These are phyloP conservation scores for Kluyveromyces sp. DNA, from an alignment of 1,139 yeast species.

Conservation along the genomic window DNA sequence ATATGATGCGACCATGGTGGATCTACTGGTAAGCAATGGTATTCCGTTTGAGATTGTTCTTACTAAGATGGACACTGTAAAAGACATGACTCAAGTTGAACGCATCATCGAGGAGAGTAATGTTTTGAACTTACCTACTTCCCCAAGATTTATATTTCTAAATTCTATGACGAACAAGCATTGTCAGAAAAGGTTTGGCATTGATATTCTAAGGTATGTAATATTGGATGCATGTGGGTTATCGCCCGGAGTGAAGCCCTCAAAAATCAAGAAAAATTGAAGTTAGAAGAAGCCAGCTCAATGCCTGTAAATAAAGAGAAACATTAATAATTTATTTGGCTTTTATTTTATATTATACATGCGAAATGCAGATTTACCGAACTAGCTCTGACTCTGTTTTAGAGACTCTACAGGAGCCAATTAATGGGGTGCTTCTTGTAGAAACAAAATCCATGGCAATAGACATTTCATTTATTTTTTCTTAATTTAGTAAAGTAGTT, in stretches of 20 bases:
- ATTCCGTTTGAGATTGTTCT: slow-evolving; percentile 65
- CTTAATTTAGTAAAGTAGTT: no score
- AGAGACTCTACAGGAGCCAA: neutral
- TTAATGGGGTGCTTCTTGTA: no score
- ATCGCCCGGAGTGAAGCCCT: slow-evolving; percentile 18
- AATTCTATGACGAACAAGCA: slow-evolving; percentile 30
- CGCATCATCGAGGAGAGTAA: slow-evolving; percentile 25
- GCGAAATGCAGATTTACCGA: neutral
- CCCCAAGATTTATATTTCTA: slow-evolving; percentile 35
- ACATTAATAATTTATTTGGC: neutral
- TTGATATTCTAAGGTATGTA: slow-evolving; percentile 32
- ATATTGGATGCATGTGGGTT: slow-evolving; percentile 36
- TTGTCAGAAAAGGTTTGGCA: slow-evolving; percentile 33
- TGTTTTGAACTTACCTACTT: slow-evolving; percentile 22
- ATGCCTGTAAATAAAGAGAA: neutral
- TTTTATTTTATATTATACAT: neutral
- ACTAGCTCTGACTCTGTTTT: neutral
- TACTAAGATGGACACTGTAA: slow-evolving; percentile 64
- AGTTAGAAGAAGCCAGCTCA: neutral
- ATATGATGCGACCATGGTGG: slow-evolving; percentile 48
- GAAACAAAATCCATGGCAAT: neutral
- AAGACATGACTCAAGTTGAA: slow-evolving; percentile 18
- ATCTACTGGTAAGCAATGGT: slow-evolving; percentile 45
- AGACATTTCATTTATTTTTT: neutral
- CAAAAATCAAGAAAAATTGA: slow-evolving; percentile 10